Conservation (phyloP, 139 green algal genomes). For the Ulvella scutata region DNA sequence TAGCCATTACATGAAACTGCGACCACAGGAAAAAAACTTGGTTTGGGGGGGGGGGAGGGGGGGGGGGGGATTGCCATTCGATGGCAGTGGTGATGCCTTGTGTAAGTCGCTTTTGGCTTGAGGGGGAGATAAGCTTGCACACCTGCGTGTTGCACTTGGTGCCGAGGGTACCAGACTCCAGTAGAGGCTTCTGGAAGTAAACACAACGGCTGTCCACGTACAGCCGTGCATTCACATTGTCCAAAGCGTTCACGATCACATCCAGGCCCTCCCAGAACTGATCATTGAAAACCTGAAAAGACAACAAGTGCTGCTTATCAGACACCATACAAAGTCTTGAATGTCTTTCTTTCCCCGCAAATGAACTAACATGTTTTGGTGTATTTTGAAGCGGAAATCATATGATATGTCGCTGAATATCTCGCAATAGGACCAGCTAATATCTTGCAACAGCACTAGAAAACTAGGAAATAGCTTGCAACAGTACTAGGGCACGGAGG, state of each 20-base stretch:
- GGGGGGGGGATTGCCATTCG: neutral
- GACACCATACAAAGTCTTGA: no score
- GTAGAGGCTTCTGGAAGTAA: slow-evolving; percentile 93
- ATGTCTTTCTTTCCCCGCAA: no score
- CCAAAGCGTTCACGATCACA: slow-evolving; percentile 91
- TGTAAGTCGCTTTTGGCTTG: neutral
- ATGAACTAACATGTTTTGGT: no score
- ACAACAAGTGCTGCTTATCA: no score
- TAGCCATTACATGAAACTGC: no score
- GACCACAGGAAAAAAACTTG: no score
- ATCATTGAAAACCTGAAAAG: slow-evolving; percentile 97
- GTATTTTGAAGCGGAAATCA: no score
- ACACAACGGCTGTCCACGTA: slow-evolving; percentile 89
- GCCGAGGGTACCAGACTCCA: slow-evolving; percentile 91
- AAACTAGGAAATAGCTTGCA: no score
- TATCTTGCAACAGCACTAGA: no score
- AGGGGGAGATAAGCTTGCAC: slow-evolving; percentile 19
- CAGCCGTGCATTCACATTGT: slow-evolving; percentile 90
- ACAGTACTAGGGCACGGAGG: neutral
- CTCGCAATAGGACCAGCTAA: no score
- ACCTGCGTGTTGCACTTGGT: slow-evolving; percentile 97
- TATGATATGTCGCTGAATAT: no score
- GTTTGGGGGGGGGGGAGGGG: neutral
- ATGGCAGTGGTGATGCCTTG: neutral
- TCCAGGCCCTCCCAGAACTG: slow-evolving; percentile 79